These are phyloP conservation scores for Malassezia japonica DNA, from an alignment of 1,284 basidiomycete genomes.

Conservation along the genomic window DNA sequence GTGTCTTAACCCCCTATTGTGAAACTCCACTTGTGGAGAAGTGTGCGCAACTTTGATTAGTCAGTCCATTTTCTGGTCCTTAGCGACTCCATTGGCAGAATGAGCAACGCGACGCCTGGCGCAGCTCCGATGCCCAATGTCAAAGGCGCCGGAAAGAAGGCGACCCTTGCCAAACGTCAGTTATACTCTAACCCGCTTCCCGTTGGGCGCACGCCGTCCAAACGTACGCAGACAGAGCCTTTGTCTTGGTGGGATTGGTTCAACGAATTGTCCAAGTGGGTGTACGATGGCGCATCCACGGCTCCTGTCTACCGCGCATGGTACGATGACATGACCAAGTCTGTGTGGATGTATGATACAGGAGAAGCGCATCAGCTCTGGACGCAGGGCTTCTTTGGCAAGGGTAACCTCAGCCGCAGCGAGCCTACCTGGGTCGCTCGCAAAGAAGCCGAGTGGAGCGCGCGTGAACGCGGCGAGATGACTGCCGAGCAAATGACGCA, in stretches of 20 bases:
- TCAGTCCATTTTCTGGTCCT: no score
- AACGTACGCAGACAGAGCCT: not conserved
- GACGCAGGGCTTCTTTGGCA: conserved; percentile 89
- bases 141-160: conserved; percentile 33
- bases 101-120: not conserved
- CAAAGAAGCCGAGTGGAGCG: conserved; percentile 45
- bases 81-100: no score
- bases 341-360: conserved; percentile 32
- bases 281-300: not conserved
- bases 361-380: conserved; percentile 57
- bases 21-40: no score
- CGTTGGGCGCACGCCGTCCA: not conserved
- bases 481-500: conserved; percentile 46
- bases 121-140: not conserved
- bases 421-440: conserved; percentile 73
- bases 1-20: no score
- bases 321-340: conserved; percentile 25
- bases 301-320: conserved; percentile 20
- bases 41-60: no score
- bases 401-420: conserved; percentile 81
- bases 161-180: conserved; percentile 27
- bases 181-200: conserved; percentile 32
- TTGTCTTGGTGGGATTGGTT: conserved; percentile 12
- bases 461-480: conserved; percentile 50
- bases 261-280: conserved; percentile 10